Conservation (phyloP, 768 basidiomycete genomes). For the Kwoniella heveanensis region DNA sequence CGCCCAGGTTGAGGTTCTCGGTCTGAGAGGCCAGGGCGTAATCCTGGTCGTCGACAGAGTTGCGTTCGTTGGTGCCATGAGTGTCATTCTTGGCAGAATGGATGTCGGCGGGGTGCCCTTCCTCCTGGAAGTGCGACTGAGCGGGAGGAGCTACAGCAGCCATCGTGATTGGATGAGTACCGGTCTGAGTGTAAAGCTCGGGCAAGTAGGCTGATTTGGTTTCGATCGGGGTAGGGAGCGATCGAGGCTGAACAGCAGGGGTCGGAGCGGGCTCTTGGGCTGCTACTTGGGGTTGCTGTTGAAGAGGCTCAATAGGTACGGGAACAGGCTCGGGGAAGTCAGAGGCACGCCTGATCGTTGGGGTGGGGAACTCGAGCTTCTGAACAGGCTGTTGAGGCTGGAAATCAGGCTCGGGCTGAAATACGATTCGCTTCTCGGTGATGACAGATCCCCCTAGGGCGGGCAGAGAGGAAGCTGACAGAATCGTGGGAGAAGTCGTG, state of each 20-base stretch:
- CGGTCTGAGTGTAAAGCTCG: constrained; percentile 22
- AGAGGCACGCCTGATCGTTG: not conserved
- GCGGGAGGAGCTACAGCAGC: constrained; percentile 4
- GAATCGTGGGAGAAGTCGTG: constrained; percentile 9
- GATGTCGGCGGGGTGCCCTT: constrained; percentile 4
- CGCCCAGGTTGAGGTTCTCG: constrained; percentile 18
- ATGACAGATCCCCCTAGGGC: constrained; percentile 13
- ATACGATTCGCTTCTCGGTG: constrained; percentile 4
- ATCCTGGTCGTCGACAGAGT: constrained; percentile 15
- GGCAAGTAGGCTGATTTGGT: constrained; percentile 23
- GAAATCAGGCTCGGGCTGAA: not conserved
- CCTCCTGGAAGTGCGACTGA: not conserved
- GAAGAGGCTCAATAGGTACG: not conserved
- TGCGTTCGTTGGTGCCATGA: constrained; percentile 2
- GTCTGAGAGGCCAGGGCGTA: constrained; percentile 13
- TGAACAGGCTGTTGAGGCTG: constrained; percentile 1
- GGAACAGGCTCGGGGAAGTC: not conserved
- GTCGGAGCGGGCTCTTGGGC: not conserved
- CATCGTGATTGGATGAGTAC: constrained; percentile 23
- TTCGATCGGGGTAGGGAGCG: constrained; percentile 5
- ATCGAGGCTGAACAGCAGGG: not conserved
- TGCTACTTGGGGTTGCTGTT: not conserved
- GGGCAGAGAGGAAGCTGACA: constrained; percentile 11
- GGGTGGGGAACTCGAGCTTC: constrained; percentile 8
- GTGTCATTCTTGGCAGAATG: not conserved